A percentile compares a stretch with the other conserved stretches of the same genome.
Evolutionary conservation across 805 yeast genomes (phyloP).

Genomic region (Nadsonia fulvescens): DNA sequence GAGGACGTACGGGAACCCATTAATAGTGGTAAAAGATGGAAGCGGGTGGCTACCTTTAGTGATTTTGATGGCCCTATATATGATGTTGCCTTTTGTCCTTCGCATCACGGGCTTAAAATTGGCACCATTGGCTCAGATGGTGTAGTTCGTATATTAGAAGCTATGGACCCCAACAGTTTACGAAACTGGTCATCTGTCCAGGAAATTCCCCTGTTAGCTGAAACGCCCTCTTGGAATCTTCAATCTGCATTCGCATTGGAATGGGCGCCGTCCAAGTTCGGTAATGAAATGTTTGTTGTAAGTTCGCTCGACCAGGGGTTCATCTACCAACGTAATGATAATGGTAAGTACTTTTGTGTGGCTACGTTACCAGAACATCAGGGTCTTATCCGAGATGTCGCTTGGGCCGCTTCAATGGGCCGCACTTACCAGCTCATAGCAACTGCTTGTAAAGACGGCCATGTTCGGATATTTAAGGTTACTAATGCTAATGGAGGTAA

Average conservation of each 20-base stretch:
- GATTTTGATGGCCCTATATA: slow-evolving; percentile 82
- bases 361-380: slow-evolving; percentile 66
- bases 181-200: slow-evolving; percentile 63
- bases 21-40: slow-evolving; percentile 76
- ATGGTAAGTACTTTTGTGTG: slow-evolving; percentile 26
- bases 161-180: slow-evolving; percentile 76
- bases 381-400: slow-evolving; percentile 70
- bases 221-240: slow-evolving; percentile 60
- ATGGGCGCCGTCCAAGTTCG: slow-evolving; percentile 82
- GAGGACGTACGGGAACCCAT: slow-evolving; percentile 64
- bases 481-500: slow-evolving; percentile 8
- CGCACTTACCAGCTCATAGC: slow-evolving; percentile 75
- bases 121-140: slow-evolving; percentile 89
- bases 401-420: slow-evolving; percentile 97
- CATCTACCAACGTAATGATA: slow-evolving; percentile 40
- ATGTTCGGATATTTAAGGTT: slow-evolving; percentile 67
- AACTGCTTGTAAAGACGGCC: slow-evolving; percentile 92
- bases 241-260: slow-evolving; percentile 74
- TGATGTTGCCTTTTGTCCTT: slow-evolving; percentile 79
- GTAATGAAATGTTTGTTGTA: slow-evolving; percentile 64
- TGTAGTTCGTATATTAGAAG: slow-evolving; percentile 65
- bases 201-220: slow-evolving; percentile 41
- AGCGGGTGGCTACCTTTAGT: slow-evolving; percentile 51
- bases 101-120: slow-evolving; percentile 59
- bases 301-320: slow-evolving; percentile 78